A percentile compares a stretch with the other conserved stretches of the same genome.
These are phyloP conservation scores for Clavispora fructus DNA, from an alignment of 805 yeast genomes.

Conservation along the genomic window DNA sequence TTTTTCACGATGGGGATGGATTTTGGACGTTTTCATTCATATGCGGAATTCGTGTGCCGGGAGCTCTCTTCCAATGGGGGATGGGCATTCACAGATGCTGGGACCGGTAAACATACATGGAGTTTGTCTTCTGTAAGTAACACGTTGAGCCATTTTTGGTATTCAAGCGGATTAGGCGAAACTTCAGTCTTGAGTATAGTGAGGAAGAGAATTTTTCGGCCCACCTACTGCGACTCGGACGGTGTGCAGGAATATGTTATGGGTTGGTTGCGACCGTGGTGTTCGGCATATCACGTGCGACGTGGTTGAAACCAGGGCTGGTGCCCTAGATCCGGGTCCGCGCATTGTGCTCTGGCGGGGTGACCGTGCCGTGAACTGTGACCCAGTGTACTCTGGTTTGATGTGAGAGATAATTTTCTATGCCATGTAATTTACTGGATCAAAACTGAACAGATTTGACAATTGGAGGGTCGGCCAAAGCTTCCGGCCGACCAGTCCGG, in stretches of 20 bases:
- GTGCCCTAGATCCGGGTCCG: not conserved
- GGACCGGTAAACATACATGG: conserved; percentile 9
- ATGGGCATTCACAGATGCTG: not conserved
- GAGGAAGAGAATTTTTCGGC: conserved; percentile 1
- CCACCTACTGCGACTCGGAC: not conserved
- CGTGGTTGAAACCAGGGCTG: not conserved
- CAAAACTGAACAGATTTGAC: no score
- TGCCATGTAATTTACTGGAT: no score
- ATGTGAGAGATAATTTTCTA: no score
- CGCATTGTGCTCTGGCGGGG: no score
- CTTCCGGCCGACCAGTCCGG: no score
- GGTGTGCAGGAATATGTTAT: not conserved
- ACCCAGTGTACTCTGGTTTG: no score
- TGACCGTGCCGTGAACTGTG: no score
- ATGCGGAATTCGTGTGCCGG: not conserved
- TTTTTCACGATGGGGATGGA: not conserved
- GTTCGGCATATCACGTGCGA: not conserved
- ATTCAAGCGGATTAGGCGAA: not conserved
- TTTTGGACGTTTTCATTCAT: not conserved
- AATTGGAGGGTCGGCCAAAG: no score
- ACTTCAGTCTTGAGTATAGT: not conserved
- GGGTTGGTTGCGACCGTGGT: not conserved
- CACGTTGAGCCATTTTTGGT: conserved; percentile 85
- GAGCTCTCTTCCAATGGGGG: not conserved
- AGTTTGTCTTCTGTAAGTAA: conserved; percentile 24